Conservation (phyloP, 2,329 filamentous ascomycete species). For the Achaetomium macrosporum region DNA sequence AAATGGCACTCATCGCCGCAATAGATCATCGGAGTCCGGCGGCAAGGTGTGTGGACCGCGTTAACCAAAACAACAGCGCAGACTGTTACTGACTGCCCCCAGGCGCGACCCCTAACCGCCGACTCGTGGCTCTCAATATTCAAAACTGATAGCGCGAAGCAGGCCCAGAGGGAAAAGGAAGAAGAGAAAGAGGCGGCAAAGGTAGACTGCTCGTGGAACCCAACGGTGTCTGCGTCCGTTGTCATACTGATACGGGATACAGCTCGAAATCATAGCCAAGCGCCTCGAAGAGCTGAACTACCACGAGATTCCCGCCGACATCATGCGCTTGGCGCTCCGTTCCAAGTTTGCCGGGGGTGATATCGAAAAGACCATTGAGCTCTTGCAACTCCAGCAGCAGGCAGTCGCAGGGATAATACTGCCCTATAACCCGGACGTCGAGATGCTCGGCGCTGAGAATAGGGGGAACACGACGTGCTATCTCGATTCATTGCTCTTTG, state of each 20-base stretch:
- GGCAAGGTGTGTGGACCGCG: conserved; percentile 41
- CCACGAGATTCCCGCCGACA: conserved; percentile 49
- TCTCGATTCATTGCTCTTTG: conserved; percentile 82
- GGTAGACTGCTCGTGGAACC: conserved; percentile 32
- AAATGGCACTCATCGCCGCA: conserved; percentile 46
- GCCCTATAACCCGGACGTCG: conserved; percentile 64
- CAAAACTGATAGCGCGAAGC: conserved; percentile 53
- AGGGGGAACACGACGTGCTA: conserved; percentile 87
- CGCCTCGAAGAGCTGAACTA: conserved; percentile 41
- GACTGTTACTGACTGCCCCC: conserved; percentile 19
- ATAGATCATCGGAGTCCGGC: conserved; percentile 49
- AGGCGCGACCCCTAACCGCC: conserved; percentile 49
- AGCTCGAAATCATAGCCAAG: conserved; percentile 39
- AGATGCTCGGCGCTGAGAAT: conserved; percentile 81
- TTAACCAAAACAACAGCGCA: not conserved
- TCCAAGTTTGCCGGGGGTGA: conserved; percentile 63
- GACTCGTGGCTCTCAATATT: conserved; percentile 61
- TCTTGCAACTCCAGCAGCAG: conserved; percentile 73
- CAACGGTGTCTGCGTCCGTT: not conserved
- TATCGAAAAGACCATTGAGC: conserved; percentile 65
- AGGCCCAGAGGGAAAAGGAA: conserved; percentile 30
- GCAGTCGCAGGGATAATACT: conserved; percentile 74
- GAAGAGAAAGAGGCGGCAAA: conserved; percentile 36
- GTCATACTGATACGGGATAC: not conserved
- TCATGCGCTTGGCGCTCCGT: conserved; percentile 49